phyloP scores from a whole-genome alignment of 2,329 filamentous ascomycete genomes.

The Claviceps purpurea region DNA sequence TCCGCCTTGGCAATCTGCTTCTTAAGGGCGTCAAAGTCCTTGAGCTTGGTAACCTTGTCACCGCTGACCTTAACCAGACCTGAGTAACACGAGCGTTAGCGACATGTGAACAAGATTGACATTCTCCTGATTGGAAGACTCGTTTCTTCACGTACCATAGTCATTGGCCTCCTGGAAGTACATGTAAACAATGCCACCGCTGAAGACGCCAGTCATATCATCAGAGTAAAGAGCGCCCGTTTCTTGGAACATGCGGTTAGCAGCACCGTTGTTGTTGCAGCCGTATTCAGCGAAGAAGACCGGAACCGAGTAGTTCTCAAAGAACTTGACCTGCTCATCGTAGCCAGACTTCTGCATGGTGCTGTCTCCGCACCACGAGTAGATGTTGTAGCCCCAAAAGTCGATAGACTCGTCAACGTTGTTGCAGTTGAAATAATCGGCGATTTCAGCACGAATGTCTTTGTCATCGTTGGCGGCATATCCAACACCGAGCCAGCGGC shows the following conservation, averaged over 20 bases:
- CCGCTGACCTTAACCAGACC: constrained; percentile 52
- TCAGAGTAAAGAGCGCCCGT: constrained; percentile 66
- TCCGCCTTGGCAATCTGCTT: constrained; percentile 54
- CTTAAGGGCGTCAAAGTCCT: constrained; percentile 63
- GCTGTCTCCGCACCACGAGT: constrained; percentile 93
- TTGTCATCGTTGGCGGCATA: constrained; percentile 94
- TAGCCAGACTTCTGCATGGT: constrained; percentile 67
- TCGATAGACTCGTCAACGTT: constrained; percentile 55
- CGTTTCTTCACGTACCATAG: constrained; percentile 45
- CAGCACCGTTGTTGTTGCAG: constrained; percentile 58
- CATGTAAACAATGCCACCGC: constrained; percentile 97
- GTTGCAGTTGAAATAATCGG: constrained; percentile 92
- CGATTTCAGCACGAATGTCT: constrained; percentile 66
- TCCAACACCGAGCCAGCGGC: constrained; percentile 74
- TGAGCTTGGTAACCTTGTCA: constrained; percentile 48
- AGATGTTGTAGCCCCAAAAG: constrained; percentile 99
- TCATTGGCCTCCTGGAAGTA: constrained; percentile 87
- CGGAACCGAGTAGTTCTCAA: constrained; percentile 77
- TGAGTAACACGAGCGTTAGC: constrained; percentile 13
- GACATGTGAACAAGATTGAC: neutral
- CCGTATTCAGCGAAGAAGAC: constrained; percentile 99
- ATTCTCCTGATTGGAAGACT: neutral
- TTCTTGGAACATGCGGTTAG: constrained; percentile 71
- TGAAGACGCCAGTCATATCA: constrained; percentile 79
- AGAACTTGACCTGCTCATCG: constrained; percentile 71